These are phyloP conservation scores for Aspergillus conjunctus DNA, from an alignment of 495 filamentous ascomycete species.

Conservation along the genomic window DNA sequence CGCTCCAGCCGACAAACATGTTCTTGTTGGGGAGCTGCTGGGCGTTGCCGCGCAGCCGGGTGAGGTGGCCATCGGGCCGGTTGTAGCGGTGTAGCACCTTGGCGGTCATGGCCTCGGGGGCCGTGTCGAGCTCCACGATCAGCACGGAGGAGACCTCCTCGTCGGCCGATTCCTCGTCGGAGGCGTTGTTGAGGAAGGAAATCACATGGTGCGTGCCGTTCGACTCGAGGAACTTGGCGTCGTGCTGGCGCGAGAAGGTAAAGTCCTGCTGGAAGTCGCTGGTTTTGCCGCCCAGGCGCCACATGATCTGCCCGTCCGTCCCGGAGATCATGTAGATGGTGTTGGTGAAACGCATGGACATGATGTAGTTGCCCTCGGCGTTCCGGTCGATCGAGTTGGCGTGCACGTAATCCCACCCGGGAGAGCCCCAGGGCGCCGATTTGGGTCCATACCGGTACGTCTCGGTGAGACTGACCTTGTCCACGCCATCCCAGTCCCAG, in stretches of 20 bases:
- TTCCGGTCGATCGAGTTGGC: slow-evolving; percentile 64
- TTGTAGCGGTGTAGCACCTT: slow-evolving; percentile 39
- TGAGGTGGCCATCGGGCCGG: slow-evolving; percentile 45
- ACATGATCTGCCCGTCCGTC: slow-evolving; percentile 56
- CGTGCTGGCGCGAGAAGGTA: slow-evolving; percentile 60
- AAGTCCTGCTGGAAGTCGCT: slow-evolving; percentile 49
- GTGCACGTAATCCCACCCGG: slow-evolving; percentile 61
- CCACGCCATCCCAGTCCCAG: slow-evolving; percentile 48
- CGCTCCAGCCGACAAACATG: slow-evolving; percentile 46
- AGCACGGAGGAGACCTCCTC: slow-evolving; percentile 53
- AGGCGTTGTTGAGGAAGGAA: slow-evolving; percentile 56
- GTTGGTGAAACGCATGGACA: slow-evolving; percentile 58
- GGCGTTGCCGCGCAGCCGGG: slow-evolving; percentile 56
- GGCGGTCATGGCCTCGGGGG: slow-evolving; percentile 47
- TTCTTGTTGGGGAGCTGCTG: slow-evolving; percentile 41
- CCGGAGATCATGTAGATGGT: slow-evolving; percentile 61
- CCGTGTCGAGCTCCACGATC: slow-evolving; percentile 53
- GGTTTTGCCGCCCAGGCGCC: slow-evolving; percentile 54
- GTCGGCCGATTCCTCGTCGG: slow-evolving; percentile 43
- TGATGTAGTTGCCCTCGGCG: slow-evolving; percentile 54
- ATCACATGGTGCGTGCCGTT: slow-evolving; percentile 45
- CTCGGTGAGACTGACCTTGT: slow-evolving; percentile 37
- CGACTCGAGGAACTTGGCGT: slow-evolving; percentile 55
- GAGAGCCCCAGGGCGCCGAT: slow-evolving; percentile 19
- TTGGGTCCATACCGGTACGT: slow-evolving; percentile 1